phyloP scores from a whole-genome alignment of 176 grass and related monocot species.

The Chloris gayana region DNA sequence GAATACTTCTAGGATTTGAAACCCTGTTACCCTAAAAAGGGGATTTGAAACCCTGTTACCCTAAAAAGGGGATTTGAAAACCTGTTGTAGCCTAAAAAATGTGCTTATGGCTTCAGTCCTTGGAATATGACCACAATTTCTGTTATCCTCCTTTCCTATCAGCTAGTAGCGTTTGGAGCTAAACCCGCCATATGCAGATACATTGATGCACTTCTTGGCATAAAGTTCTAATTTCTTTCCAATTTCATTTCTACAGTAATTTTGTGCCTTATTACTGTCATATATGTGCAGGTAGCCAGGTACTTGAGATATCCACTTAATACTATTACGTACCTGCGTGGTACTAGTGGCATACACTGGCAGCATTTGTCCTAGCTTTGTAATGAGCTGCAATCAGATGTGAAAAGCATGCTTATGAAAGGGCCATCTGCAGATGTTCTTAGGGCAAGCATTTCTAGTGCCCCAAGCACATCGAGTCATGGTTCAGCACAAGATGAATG shows the following conservation, averaged over 20 bases:
- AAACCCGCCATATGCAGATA: background rate
- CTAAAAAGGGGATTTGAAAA: background rate
- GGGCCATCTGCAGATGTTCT: constrained; percentile 78
- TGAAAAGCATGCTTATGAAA: constrained; percentile 71
- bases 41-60: background rate
- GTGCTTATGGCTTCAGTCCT: background rate
- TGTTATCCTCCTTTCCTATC: background rate
- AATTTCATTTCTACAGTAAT: background rate
- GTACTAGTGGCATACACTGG: background rate
- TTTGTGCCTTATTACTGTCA: constrained; percentile 13
- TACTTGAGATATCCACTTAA: constrained; percentile 4
- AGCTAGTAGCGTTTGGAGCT: background rate
- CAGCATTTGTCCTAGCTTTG: constrained; percentile 21
- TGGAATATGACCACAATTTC: background rate
- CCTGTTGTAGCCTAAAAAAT: background rate
- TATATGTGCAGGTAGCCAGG: constrained; percentile 42
- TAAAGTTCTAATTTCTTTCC: background rate
- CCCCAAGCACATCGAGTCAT: constrained; percentile 96
- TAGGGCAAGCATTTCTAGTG: constrained; percentile 92
- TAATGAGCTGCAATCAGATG: constrained; percentile 59
- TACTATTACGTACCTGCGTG: background rate
- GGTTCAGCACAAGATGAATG: constrained; percentile 93
- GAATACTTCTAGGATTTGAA: background rate
- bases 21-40: no score
- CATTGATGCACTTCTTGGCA: background rate